Percentiles rank a stretch among this genome's conserved stretches.
Evolutionary conservation across 345 rosid genomes (phyloP).

Genomic region (Citrus inodora): DNA sequence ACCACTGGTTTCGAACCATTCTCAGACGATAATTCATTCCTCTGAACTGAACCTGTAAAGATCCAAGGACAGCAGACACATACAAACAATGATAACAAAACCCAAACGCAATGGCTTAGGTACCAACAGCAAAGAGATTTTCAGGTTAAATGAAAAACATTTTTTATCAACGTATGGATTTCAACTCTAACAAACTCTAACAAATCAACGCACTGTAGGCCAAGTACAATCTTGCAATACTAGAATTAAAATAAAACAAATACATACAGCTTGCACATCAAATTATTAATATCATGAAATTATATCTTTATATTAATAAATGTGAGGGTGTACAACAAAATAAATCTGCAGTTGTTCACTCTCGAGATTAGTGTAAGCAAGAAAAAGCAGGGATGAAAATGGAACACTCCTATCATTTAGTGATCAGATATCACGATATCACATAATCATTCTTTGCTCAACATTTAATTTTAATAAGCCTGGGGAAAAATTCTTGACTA

Average conservation of each 20-base stretch:
- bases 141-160: background rate
- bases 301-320: background rate
- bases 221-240: background rate
- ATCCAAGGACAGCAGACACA: background rate
- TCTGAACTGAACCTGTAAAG: background rate
- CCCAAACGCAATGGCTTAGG: background rate
- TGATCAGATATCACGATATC: conserved; percentile 5
- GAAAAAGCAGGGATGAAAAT: background rate
- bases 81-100: background rate
- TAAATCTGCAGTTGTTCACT: background rate
- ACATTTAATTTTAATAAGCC: conserved; percentile 22
- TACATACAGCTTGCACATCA: background rate
- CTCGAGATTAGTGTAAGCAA: background rate
- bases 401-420: conserved; percentile 1
- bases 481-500: conserved; percentile 22
- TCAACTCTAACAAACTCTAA: background rate
- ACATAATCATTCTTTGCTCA: conserved; percentile 15
- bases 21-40: background rate
- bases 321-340: background rate
- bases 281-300: background rate
- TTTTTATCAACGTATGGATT: background rate
- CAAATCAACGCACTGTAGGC: background rate
- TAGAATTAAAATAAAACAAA: background rate
- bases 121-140: background rate
- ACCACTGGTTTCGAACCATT: background rate